These are phyloP conservation scores for Mortierella polycephala DNA, from an alignment of 371 early-diverging fungal species.

Conservation along the genomic window DNA sequence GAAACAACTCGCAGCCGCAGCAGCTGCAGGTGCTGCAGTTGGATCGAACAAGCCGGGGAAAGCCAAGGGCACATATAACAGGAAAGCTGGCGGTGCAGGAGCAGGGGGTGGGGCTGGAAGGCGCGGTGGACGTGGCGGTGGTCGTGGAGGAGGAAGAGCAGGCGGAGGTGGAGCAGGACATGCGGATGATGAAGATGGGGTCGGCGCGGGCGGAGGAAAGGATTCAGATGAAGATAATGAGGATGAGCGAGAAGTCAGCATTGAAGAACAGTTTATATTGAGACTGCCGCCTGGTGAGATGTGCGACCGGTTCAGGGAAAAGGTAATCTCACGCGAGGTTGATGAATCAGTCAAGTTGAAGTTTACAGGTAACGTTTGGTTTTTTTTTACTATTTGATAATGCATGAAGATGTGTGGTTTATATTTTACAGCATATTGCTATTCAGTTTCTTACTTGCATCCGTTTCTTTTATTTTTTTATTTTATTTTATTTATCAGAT, in stretches of 20 bases:
- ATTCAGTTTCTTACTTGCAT: background rate
- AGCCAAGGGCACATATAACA: constrained; percentile 31
- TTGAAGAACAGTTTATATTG: constrained; percentile 85
- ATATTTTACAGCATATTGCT: background rate
- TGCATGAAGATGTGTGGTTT: background rate
- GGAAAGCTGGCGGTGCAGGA: constrained; percentile 10
- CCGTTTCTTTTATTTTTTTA: background rate
- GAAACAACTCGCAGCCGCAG: constrained; percentile 43
- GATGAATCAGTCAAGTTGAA: constrained; percentile 72
- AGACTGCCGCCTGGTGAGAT: constrained; percentile 77
- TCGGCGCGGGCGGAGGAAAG: constrained; percentile 12
- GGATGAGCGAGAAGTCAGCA: constrained; percentile 71
- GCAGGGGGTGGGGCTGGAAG: constrained; percentile 19
- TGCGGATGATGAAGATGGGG: constrained; percentile 22
- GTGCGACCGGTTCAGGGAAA: constrained; percentile 70
- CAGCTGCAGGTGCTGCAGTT: constrained; percentile 37
- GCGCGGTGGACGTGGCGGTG: constrained; percentile 21
- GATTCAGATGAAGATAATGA: constrained; percentile 60
- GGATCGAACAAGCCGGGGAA: constrained; percentile 25
- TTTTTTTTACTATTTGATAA: background rate
- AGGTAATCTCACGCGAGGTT: constrained; percentile 75
- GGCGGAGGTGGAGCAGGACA: constrained; percentile 10
- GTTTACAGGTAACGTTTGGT: constrained; percentile 65
- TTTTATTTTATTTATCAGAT: constrained; percentile 57
- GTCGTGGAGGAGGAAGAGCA: constrained; percentile 15